Evolutionary conservation across 805 yeast species (phyloP), one percentile per base, ranked within the genome.

Genomic region (Wickerhamiella azymoides): DNA sequence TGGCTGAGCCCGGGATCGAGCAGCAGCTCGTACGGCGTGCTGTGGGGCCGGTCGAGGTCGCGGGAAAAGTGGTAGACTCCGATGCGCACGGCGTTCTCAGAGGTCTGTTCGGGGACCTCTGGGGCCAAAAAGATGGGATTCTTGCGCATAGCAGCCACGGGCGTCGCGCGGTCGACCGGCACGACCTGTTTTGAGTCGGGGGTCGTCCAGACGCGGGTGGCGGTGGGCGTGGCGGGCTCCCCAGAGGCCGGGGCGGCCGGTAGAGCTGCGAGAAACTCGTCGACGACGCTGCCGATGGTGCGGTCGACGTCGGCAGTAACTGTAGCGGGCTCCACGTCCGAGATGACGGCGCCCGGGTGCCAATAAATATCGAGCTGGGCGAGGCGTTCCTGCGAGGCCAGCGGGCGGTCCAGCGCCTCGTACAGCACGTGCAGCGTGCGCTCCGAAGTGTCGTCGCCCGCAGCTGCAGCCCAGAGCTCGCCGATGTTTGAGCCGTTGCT

Each of bases 311-410:
- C 30, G 14, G 17, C 40, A 2, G n/a, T 19, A 11, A 26, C 13
- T 21, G 39, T 7, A 2, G 14, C 24, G 2, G 46, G 46, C 37
- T 43, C 46, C 17, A 21, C 32, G 5, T 43, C 41, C 21, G 45
- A 49, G 68, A 50, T 72, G 10, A 84, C 83, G 38, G 33, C 33
- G 25, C 76, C 76, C 1, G 79, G 74, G 36, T 88, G 66, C 89
- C 93, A 85, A 45, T 70, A 70, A 17, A 89, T 67, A 44, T 70
- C 75, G 36, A 88, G 63, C 4, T 76, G 62, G 48, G 75, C 74
- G 77, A 84, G 73, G 50, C 73, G 77, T 61, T 92, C 98, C 55
- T 80, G 73, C 50, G 85, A 93, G 30, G 67, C 71, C 45, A 89
- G 65, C 1, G 88, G 76, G 38, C 86, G 77, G 39, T 77, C 81